Percentiles rank a stretch among this genome's conserved stretches.
Conservation (phyloP, 192 early-diverging fungal genomes). For the Chytriomyces sp. region DNA sequence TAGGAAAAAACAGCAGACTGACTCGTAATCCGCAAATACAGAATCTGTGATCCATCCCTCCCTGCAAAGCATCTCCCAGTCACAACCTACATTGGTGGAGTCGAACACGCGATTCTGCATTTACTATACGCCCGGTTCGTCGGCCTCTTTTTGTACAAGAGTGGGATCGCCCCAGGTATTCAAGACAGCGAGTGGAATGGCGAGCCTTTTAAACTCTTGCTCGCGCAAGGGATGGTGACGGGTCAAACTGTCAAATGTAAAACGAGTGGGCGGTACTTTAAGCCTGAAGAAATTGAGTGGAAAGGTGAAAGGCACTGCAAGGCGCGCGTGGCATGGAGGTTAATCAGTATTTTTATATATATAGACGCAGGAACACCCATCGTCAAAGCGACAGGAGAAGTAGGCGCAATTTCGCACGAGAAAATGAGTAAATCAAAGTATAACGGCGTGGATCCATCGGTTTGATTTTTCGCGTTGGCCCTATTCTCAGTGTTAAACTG, state of each 20-base stretch:
- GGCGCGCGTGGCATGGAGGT: no score
- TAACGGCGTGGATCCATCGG: constrained; percentile 88
- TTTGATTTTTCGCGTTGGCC: constrained; percentile 33
- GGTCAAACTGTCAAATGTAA: constrained; percentile 84
- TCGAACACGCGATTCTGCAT: constrained; percentile 94
- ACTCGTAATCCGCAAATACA: constrained; percentile 7
- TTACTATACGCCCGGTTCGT: constrained; percentile 92
- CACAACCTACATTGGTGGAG: constrained; percentile 92
- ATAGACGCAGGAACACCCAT: constrained; percentile 54
- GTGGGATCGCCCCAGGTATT: constrained; percentile 22
- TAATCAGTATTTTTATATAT: constrained; percentile 6
- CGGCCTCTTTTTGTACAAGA: constrained; percentile 78
- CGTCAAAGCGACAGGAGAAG: constrained; percentile 65
- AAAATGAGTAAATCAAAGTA: constrained; percentile 98
- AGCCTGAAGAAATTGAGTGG: constrained; percentile 72
- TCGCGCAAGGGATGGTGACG: constrained; percentile 97
- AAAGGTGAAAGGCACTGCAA: constrained; percentile 38
- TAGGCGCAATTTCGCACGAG: constrained; percentile 71
- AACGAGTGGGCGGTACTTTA: constrained; percentile 73
- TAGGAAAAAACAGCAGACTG: constrained; percentile 6
- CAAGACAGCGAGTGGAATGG: constrained; percentile 44
- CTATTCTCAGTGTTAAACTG: neutral
- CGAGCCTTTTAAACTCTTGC: constrained; percentile 85
- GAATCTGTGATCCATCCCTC: constrained; percentile 29
- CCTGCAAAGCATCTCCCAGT: constrained; percentile 74